Evolutionary conservation across 192 early-diverging fungal species (phyloP).

Genomic region (Podila verticillata): DNA sequence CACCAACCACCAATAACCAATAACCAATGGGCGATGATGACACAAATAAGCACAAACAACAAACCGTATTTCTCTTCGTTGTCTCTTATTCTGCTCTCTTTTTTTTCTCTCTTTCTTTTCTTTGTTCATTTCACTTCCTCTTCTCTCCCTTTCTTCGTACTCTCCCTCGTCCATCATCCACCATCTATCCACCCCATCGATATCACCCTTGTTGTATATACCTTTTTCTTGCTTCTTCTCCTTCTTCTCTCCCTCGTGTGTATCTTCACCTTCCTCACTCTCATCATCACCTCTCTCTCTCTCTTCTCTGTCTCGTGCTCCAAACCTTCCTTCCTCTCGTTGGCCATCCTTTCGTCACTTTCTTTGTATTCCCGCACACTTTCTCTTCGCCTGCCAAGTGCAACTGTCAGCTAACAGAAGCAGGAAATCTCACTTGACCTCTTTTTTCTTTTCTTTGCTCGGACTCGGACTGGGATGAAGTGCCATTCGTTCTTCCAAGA

Average conservation of each 20-base stretch:
- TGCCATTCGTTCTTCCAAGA: conserved; percentile 7
- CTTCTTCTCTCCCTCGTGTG: not conserved
- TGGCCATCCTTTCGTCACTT: not conserved
- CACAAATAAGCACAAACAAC: not conserved
- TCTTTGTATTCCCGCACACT: conserved; percentile 1
- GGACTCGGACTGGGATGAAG: conserved; percentile 1
- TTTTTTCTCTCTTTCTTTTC: not conserved
- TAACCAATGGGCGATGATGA: not conserved
- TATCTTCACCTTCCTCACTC: not conserved
- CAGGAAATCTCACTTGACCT: not conserved
- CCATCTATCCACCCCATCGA: not conserved
- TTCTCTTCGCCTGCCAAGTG: no score
- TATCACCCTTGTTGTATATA: not conserved
- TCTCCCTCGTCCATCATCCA: conserved; percentile 4
- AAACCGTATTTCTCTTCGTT: conserved; percentile 7
- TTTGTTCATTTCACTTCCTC: conserved; percentile 1
- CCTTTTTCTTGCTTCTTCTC: not conserved
- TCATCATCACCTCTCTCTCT: not conserved
- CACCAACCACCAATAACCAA: not conserved
- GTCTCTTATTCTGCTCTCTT: not conserved
- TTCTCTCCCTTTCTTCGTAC: not conserved
- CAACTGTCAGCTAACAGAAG: not conserved
- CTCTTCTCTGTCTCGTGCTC: not conserved
- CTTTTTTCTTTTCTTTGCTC: no score
- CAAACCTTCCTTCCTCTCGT: not conserved